phyloP scores from a whole-genome alignment of 306 rosid species.

The Quercus wislizeni region DNA sequence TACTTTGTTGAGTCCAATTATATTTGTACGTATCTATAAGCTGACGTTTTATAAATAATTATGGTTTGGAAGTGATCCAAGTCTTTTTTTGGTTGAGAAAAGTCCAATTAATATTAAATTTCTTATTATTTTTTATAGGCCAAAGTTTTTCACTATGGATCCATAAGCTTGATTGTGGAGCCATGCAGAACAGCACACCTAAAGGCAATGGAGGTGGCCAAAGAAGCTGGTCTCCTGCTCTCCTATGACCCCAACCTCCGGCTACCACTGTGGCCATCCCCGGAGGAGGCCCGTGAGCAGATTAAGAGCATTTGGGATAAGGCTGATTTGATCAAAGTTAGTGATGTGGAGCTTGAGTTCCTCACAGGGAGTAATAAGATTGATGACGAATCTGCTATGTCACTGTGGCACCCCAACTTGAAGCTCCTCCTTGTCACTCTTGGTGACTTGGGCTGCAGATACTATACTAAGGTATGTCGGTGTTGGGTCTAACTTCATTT shows the following conservation, averaged over 20 bases:
- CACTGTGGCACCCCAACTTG: conserved; percentile 77
- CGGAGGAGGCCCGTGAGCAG: conserved; percentile 76
- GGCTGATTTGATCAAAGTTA: conserved; percentile 85
- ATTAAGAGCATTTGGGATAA: conserved; percentile 86
- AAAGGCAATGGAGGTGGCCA: conserved; percentile 84
- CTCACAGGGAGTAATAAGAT: conserved; percentile 64
- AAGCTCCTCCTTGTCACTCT: conserved; percentile 92
- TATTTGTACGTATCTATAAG: no score
- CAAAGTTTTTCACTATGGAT: conserved; percentile 87
- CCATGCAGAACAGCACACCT: conserved; percentile 96
- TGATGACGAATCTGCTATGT: conserved; percentile 75
- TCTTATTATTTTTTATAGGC: conserved; percentile 38
- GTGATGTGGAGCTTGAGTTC: conserved; percentile 86
- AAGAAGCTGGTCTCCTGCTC: conserved; percentile 81
- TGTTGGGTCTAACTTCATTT: no score
- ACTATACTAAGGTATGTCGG: conserved; percentile 78
- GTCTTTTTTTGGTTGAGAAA: neutral
- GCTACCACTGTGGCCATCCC: conserved; percentile 76
- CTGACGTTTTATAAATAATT: no score
- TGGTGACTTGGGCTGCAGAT: conserved; percentile 85
- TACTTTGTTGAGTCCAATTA: no score
- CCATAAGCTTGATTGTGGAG: conserved; percentile 95
- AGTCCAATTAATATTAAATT: neutral
- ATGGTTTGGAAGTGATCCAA: no score
- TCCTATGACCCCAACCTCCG: conserved; percentile 90